Evolutionary conservation across 2,329 filamentous ascomycete species (phyloP), one percentile per base, ranked within the genome.

Genomic region (Thielaviopsis populi): DNA sequence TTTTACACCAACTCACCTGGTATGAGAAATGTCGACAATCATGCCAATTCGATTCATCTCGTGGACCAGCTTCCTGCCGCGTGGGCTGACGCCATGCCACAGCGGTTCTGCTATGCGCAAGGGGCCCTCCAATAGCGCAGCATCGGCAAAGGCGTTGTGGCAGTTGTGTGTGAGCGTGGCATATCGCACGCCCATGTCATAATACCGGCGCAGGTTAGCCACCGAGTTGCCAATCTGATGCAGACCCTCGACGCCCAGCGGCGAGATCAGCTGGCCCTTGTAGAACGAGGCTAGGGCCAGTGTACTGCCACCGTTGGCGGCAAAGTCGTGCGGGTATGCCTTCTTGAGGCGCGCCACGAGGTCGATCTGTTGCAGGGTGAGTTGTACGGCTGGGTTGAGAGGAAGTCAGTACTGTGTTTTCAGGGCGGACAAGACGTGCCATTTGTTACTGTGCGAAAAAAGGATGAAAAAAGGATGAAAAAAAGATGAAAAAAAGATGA

Each of bases 1-100:
- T n/a, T 2, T 10, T 19, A 30, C 37, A 33, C 15, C 27, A 42
- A 46, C 46, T 24, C 48, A 67, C 74, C 75, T 83, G 3, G 78
- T 78, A 73, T 96, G 92, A 6, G 88, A 81, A 42, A 96, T 79
- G 71, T 96, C 92, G 48, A 97, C 88, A n/a, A 96, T 84, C 85
- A 96, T 91, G 30, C 92, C 92, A 1, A 96, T 77, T 2, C 92
- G 83, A 72, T 96, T 97, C 91, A 97, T 96, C 76, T 97, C 92
- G 42, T 78, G 78, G 54, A 97, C 78, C 0, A 96, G 75, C 13
- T 78, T 72, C 61, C 82, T 80, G 3, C 92, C 92, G 1, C 79
- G 79, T 0, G 80, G 76, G 66, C 87, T 92, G 1, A 97, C 78
- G 1, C 92, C 92, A 62, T 80, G 76, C 82, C 85, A 88, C 64